A percentile compares a stretch with the other conserved stretches of the same genome.
Conservation (phyloP, 768 basidiomycete species). For the Hericium rajendrae region DNA sequence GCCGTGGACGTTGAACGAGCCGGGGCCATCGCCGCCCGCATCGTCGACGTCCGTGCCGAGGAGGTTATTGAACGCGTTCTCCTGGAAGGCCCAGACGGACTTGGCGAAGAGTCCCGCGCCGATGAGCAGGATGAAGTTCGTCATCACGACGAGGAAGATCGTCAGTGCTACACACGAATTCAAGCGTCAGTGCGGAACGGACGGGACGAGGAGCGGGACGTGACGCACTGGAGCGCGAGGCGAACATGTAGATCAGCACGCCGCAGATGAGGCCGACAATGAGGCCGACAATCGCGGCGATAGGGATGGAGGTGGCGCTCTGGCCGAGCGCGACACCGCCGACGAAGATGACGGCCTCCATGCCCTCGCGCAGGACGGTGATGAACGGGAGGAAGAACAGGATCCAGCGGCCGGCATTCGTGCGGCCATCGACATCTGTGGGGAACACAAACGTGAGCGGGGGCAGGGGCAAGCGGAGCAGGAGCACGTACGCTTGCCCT, state of each 20-base stretch:
- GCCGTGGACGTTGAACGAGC: slow-evolving; percentile 70
- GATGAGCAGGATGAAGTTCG: slow-evolving; percentile 85
- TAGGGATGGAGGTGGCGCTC: slow-evolving; percentile 76
- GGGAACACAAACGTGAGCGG: neutral
- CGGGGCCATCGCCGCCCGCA: slow-evolving; percentile 63
- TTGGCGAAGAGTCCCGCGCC: slow-evolving; percentile 89
- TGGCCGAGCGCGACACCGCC: slow-evolving; percentile 86
- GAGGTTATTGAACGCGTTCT: slow-evolving; percentile 52
- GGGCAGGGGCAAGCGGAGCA: neutral
- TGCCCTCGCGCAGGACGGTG: slow-evolving; percentile 88
- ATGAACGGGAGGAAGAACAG: slow-evolving; percentile 86
- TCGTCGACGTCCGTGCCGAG: slow-evolving; percentile 73
- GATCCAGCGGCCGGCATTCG: slow-evolving; percentile 67
- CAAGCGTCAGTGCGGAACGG: neutral
- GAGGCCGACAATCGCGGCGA: slow-evolving; percentile 82
- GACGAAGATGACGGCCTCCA: slow-evolving; percentile 91
- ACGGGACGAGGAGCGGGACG: too few species aligned
- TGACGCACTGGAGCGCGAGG: slow-evolving; percentile 57
- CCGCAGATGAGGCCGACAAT: slow-evolving; percentile 69
- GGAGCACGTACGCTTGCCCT: slow-evolving; percentile 36
- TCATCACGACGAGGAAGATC: slow-evolving; percentile 86
- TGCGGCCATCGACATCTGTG: slow-evolving; percentile 36
- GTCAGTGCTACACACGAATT: slow-evolving; percentile 47
- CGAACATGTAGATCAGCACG: slow-evolving; percentile 70
- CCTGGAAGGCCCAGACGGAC: slow-evolving; percentile 63